phyloP scores from a whole-genome alignment of 2,329 filamentous ascomycete genomes.

The Fusarium neocosmosporiellum region DNA sequence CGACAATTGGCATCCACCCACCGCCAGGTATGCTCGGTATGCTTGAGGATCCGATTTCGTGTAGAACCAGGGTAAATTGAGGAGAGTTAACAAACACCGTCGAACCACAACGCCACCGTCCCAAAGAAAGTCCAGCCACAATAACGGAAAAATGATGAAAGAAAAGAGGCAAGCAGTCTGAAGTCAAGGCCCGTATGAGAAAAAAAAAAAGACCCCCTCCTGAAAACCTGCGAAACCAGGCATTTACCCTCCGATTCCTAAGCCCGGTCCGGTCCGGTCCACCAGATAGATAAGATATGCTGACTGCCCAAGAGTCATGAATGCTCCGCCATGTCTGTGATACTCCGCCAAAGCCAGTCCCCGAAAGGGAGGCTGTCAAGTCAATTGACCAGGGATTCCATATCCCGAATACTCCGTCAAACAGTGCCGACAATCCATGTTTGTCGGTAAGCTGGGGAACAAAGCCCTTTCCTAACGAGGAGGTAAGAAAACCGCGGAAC shows the following conservation, averaged over 20 bases:
- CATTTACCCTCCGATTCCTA: constrained; percentile 28
- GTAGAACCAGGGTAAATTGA: constrained; percentile 34
- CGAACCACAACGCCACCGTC: constrained; percentile 35
- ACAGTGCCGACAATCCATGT: constrained; percentile 23
- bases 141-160: constrained; percentile 10
- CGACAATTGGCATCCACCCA: constrained; percentile 10
- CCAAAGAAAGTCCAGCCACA: constrained; percentile 19
- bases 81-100: constrained; percentile 37
- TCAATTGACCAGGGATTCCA: constrained; percentile 36
- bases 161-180: constrained; percentile 20
- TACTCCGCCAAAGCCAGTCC: constrained; percentile 42
- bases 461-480: constrained; percentile 18
- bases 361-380: constrained; percentile 42
- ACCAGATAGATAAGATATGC: constrained; percentile 18
- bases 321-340: constrained; percentile 40
- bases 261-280: constrained; percentile 15
- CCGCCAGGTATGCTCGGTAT: constrained; percentile 7
- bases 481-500: constrained; percentile 24
- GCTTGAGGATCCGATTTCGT: background rate
- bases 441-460: constrained; percentile 21
- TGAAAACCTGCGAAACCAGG: constrained; percentile 27
- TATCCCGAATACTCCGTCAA: constrained; percentile 39
- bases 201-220: constrained; percentile 12
- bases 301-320: constrained; percentile 32
- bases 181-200: constrained; percentile 17